Evolutionary conservation across 441 rosid genomes (phyloP), one percentile per base, ranked within the genome.

Genomic region (Biscutella laevigata): DNA sequence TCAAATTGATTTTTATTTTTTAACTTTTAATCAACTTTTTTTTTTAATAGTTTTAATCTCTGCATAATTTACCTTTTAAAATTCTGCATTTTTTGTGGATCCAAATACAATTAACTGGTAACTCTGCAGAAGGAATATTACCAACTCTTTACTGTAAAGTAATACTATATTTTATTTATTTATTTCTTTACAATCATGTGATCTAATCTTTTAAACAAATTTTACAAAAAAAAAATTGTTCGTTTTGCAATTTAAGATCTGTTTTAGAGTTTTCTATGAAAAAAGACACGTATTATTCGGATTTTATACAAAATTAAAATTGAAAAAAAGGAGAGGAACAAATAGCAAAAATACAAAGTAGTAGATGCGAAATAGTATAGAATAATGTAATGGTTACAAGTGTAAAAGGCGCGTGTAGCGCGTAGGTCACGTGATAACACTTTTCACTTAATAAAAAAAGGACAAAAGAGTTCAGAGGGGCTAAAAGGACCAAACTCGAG

Each of bases 381-480:
- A 51, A 42, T 42, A 42, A 26, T 41, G 36, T 10, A 36, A 4
- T n/a, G n/a, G 38, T 52, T 66, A 66, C 70, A 65, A 59, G 71
- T 59, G 66, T 17, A 17, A 53, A 25, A 14, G 57, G 71, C 57
- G 57, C 70, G 70, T 59, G 70, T 44, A 59, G 56, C 61, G 70
- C 71, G 71, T 66, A 53, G 32, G 28, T 59, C 66, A 59, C 71
- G 66, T 66, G 71, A 36, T 36, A 57, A 58, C 36, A 59, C 61
- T 17, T 19, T 27, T 53, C 57, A 30, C 34, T 45, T 9, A 14
- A 32, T 32, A n/a, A 17, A 17, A 39, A 66, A 52, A 53, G 16
- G 66, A 66, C 71, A 66, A 66, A 59, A 53, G 13, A 44, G 71
- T 30, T 59, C 61, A 36, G 20, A 36, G 20, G 1, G 33, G 43